Conservation (phyloP, 306 rosid species). For the Acacia melanoxylon region DNA sequence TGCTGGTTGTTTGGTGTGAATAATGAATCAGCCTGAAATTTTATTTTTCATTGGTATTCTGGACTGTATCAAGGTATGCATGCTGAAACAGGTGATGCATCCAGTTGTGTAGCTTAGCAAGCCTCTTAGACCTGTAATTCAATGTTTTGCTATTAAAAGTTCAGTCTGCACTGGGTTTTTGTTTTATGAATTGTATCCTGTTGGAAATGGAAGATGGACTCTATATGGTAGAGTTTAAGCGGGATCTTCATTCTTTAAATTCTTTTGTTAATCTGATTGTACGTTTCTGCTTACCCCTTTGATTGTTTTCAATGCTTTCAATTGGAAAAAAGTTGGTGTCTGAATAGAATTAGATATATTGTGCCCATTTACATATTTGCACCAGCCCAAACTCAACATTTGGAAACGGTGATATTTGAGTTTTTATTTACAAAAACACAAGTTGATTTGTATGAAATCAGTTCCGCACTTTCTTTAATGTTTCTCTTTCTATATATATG, state of each 20-base stretch:
- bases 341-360: no score
- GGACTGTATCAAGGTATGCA: not conserved
- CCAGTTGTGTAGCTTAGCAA: not conserved
- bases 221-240: not conserved
- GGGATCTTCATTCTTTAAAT: not conserved
- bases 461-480: not conserved
- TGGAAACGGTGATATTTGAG: not conserved
- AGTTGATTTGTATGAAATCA: not conserved
- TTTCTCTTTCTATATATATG: not conserved
- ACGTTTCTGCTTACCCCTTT: not conserved
- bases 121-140: not conserved
- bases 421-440: not conserved
- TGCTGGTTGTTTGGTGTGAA: not conserved
- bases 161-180: not conserved
- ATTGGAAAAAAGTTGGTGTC: not conserved
- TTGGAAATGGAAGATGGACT: not conserved
- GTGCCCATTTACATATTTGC: no score
- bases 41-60: not conserved
- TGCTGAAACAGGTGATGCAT: not conserved
- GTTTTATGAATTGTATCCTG: not conserved
- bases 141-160: not conserved
- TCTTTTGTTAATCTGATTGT: not conserved
- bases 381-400: no score
- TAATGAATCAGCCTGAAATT: not conserved
- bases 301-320: not conserved